phyloP scores from a whole-genome alignment of 2,329 filamentous ascomycete genomes.

The Myrmaecium sp. region DNA sequence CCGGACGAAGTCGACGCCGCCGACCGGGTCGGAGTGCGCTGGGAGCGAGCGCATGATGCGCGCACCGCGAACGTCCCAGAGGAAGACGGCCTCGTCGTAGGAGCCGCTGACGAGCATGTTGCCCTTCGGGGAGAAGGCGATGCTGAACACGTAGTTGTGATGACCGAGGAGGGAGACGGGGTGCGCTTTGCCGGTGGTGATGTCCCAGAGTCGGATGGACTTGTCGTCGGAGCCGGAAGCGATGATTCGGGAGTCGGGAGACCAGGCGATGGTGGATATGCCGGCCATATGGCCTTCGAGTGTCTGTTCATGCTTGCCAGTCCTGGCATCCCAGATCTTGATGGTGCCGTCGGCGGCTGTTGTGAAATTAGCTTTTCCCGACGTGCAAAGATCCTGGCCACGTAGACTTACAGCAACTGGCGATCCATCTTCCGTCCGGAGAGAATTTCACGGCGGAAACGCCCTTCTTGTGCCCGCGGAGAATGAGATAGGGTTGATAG shows the following conservation, averaged over 20 bases:
- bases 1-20: conserved; percentile 79
- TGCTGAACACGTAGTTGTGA: conserved; percentile 87
- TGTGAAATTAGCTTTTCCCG: conserved; percentile 2
- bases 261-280: conserved; percentile 86
- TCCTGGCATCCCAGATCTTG: conserved; percentile 74
- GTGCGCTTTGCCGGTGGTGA: conserved; percentile 36
- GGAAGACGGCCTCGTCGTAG: conserved; percentile 91
- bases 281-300: conserved; percentile 88
- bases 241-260: conserved; percentile 70
- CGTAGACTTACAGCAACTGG: conserved; percentile 49
- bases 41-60: conserved; percentile 78
- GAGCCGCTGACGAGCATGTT: conserved; percentile 92
- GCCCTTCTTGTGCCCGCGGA: conserved; percentile 62
- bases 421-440: conserved; percentile 77
- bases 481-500: conserved; percentile 52
- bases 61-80: conserved; percentile 89
- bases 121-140: conserved; percentile 94
- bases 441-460: conserved; percentile 82
- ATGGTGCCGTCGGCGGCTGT: conserved; percentile 68
- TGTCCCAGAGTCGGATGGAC: conserved; percentile 81
- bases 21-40: conserved; percentile 87
- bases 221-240: conserved; percentile 95
- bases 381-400: background rate
- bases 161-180: conserved; percentile 58
- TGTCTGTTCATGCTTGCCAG: conserved; percentile 67